These are phyloP conservation scores for Paramecium tetraurelia DNA, from an alignment of 73 alveolate species.

Conservation along the genomic window DNA sequence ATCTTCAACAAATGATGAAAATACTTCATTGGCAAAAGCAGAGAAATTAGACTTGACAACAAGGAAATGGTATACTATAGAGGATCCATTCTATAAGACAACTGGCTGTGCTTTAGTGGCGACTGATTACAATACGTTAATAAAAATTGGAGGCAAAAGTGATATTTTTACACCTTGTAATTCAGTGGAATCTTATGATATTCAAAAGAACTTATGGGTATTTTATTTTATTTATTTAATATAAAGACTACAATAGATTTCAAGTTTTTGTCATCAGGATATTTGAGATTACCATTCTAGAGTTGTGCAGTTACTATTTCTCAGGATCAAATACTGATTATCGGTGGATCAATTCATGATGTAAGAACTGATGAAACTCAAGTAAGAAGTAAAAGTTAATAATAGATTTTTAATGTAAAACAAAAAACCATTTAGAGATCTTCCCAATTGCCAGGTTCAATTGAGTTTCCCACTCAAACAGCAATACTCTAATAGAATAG, in stretches of 20 bases:
- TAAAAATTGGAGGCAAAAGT: slow-evolving; percentile 24
- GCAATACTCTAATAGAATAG: neutral
- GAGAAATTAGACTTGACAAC: neutral
- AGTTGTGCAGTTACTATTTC: neutral
- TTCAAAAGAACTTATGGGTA: slow-evolving; percentile 2
- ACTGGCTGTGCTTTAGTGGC: slow-evolving; percentile 20
- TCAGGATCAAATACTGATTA: neutral
- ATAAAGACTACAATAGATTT: neutral
- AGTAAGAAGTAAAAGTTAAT: neutral
- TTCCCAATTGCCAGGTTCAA: neutral
- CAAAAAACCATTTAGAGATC: neutral
- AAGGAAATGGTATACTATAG: slow-evolving; percentile 23
- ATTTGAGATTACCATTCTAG: slow-evolving; percentile 25
- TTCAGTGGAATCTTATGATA: neutral
- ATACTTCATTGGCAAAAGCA: slow-evolving; percentile 9
- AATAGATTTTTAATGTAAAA: neutral
- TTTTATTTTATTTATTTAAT: neutral
- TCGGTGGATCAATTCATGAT: slow-evolving; percentile 38
- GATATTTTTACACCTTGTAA: slow-evolving; percentile 48
- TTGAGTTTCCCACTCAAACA: neutral
- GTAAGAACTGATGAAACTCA: neutral
- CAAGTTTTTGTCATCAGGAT: neutral
- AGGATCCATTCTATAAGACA: slow-evolving; percentile 1
- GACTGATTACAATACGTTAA: neutral
- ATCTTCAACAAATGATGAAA: slow-evolving; percentile 42